A percentile compares a stretch with the other conserved stretches of the same genome.
These are phyloP conservation scores for Beauveria pseudobassiana DNA, from an alignment of 2,329 filamentous ascomycete genomes.

Conservation along the genomic window DNA sequence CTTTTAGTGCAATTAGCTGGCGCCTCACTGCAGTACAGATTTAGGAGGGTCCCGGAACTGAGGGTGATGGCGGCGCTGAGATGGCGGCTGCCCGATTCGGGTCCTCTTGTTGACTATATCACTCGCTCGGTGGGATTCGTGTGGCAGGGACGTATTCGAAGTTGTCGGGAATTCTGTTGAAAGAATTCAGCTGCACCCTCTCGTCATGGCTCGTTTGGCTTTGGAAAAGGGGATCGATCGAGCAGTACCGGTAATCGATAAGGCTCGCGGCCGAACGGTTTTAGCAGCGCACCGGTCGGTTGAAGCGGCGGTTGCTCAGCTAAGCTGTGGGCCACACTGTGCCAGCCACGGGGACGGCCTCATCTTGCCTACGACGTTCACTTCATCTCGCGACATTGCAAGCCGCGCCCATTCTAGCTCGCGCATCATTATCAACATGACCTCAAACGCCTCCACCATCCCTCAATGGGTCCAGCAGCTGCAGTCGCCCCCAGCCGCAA, in stretches of 20 bases:
- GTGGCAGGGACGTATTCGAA: too few species aligned
- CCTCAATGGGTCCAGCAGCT: constrained; percentile 83
- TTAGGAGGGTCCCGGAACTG: neutral
- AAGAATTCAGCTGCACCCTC: neutral
- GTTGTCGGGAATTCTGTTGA: neutral
- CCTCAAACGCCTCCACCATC: constrained; percentile 28
- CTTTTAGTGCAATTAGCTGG: constrained; percentile 4
- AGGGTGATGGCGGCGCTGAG: neutral
- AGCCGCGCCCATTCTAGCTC: neutral
- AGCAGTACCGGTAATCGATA: constrained; percentile 3
- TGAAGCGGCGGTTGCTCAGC: neutral
- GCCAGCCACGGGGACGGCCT: neutral
- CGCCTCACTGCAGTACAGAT: neutral
- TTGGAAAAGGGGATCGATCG: neutral
- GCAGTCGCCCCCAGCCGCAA: constrained; percentile 58
- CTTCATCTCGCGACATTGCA: neutral
- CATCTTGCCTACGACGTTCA: neutral
- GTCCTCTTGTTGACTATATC: neutral
- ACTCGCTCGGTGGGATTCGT: neutral
- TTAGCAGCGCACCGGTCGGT: neutral
- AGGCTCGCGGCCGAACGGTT: neutral
- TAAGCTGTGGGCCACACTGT: constrained; percentile 5
- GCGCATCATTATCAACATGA: constrained; percentile 16
- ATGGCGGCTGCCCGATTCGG: neutral
- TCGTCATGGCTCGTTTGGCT: neutral